Evolutionary conservation across 345 rosid species (phyloP), one percentile per base, ranked within the genome.

Genomic region (Erysimum cheiranthoides): DNA sequence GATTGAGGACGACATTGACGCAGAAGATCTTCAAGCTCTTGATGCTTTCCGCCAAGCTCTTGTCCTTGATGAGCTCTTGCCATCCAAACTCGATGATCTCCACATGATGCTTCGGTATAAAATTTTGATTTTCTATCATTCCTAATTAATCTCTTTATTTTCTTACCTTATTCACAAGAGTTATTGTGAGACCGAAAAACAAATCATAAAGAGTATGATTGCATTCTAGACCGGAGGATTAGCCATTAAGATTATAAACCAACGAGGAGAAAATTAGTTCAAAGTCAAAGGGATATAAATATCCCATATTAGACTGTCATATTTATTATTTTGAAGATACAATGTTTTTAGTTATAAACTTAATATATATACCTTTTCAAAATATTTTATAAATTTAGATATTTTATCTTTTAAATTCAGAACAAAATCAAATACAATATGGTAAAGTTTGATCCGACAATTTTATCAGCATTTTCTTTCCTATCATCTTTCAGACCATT

Each of bases 21-120:
- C 90, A 3, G 97, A 95, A 71, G 97, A 95, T 35, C 73, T 89
- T 56, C 90, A 86, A 82, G 86, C 97, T 38, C 93, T 92, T 10
- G 97, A 89, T 66, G 87, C 90, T 2, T 92, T 95, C 68, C 99
- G 97, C 50, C 97, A 92, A 70, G 86, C 90, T 25, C 97, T 95
- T 72, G 80, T 92, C 35, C 79, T 88, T 50, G 99, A 95, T 12
- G 99, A 92, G 77, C 83, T 92, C 8, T 77, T 95, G 13, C 93
- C 99, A 13, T 68, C 85, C 10, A 95, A 81, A 54, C 97, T 89
- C 9, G 99, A 95, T 74, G 96, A 90, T 76, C 92, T 78, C 39
- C 93, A 87, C 75, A 81, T 79, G 91, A 87, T 95, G 96, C 92
- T 92, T 64, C 81, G 99, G 99, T 79, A 73, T 1, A 1, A 5